Conservation (phyloP, 1,284 basidiomycete genomes). For the Leccinum huronense region DNA sequence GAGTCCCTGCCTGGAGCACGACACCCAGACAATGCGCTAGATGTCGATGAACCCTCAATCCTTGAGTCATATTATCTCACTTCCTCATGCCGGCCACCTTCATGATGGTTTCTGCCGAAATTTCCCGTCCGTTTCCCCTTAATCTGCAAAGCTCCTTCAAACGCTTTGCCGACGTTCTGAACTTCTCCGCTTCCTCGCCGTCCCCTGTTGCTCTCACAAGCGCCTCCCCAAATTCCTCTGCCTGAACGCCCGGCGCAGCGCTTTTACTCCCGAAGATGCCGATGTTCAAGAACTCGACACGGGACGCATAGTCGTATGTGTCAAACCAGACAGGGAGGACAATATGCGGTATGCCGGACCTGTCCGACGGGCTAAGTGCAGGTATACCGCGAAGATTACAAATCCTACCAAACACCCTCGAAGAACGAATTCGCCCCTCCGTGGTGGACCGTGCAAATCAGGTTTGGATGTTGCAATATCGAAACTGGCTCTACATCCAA, state of each 20-base stretch:
- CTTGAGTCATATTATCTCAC: too few relatives aligned
- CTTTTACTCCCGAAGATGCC: conserved; percentile 12
- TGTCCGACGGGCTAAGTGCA: not conserved
- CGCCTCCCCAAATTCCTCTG: conserved; percentile 15
- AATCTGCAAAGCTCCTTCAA: conserved; percentile 13
- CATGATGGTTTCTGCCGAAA: conserved; percentile 6
- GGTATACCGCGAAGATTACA: not conserved
- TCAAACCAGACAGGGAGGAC: conserved; percentile 20
- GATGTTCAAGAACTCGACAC: conserved; percentile 16
- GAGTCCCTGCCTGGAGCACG: too few relatives aligned
- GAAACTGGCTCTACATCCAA: conserved; percentile 14
- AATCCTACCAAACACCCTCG: conserved; percentile 17
- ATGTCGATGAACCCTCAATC: not conserved
- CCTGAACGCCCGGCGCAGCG: conserved; percentile 10
- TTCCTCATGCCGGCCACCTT: not conserved
- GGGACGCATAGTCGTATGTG: conserved; percentile 18
- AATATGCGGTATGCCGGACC: conserved; percentile 14
- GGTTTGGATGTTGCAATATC: conserved; percentile 18
- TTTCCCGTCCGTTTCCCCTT: conserved; percentile 12
- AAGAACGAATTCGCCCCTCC: conserved; percentile 23
- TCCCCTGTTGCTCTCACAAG: conserved; percentile 14
- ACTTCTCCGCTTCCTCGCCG: conserved; percentile 8
- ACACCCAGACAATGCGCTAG: too few relatives aligned
- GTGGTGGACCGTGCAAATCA: conserved; percentile 20
- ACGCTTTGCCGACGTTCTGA: conserved; percentile 11